Base-by-base conservation (phyloP, 2,329 filamentous ascomycete genomes). In the Hymenoscyphus albidus region DNA sequence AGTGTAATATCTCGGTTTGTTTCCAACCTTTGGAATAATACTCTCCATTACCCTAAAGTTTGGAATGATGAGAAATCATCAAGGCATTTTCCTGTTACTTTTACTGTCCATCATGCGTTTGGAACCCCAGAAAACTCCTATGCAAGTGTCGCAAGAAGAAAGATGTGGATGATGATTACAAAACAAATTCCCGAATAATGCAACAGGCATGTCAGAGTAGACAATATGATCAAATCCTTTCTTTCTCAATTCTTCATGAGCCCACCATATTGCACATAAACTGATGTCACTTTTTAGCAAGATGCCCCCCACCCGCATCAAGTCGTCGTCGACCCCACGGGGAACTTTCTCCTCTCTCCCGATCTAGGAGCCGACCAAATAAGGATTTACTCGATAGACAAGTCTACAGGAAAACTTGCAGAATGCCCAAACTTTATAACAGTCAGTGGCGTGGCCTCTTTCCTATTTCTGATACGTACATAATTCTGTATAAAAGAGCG, bases 331-430 rank as follows among this genome's bases (percentile, higher is more conserved):
- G 83, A 85, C 68, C 82, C 82, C 1, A 82, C 81, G 1, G 78
- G 78, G 3, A 66, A 76, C 12, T 85, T 78, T 69, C 66, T 84
- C 14, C 67, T 85, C 18, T 77, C 80, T 16, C 81, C 82, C 0
- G 83, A 85, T 63, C 77, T 88, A 2, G 80, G 83, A 27, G 77
- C 78, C 0, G 83, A 85, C 65, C 62, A 78, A 0, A 72, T 84
- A 42, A 78, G 78, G 57, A 76, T 85, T 7, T 84, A 79, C 69
- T 69, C 71, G 35, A 79, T 83, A 65, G 74, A 82, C 67, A 71
- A 71, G 3, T 64, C 70, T 1, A 77, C 73, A 2, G 79, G 78
- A 18, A 69, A 72, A 1, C 75, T 83, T 27, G 75, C 77, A 0
- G 72, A 73, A 12, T 72, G 75, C 44, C 75, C 76, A 16, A 74